Base-by-base conservation (phyloP, 805 yeast genomes). In the Hanseniaspora thailandica region DNA sequence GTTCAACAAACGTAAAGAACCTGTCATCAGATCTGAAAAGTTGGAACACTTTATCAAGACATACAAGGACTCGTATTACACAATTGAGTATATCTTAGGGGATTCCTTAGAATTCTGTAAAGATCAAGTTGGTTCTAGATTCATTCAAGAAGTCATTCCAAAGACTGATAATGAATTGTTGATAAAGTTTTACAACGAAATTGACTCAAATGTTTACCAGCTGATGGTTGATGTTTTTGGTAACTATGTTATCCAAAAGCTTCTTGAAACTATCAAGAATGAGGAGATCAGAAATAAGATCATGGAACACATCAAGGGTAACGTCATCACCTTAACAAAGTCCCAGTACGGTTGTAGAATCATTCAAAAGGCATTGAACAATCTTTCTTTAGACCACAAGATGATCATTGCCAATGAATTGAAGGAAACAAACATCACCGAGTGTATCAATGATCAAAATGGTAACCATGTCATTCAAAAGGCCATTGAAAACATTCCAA, bases 281-380 rank as follows among this genome's bases (percentile, higher is more conserved):
- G 73, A 77, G 31, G 74, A 82, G 12, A 71, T 93, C 57, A 77
- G 86, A 50, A 81, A 76, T 38, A 72, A 75, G 52, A 83, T 88
- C 88, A 62, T 64, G 45, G 62, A 63, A 33, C 52, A 48, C 34
- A 31, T 48, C 12, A 72, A 73, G 54, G 87, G 89, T 7, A 82
- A 82, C 48, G 79, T 93, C 62, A 76, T 84, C 57, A 76, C 75
- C 20, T 71, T 93, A 54, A 84, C 96, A 0, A 69, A 88, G 62
- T 97, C 93, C 63, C 90, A 90, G 96, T 93, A 93, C 66, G 97
- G 97, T 2, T 93, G 99, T 66, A 76, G 99, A 59, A 98, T 93
- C 46, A 94, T 93, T 34, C 99, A 93, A 69, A 77, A 87, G 62
- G 97, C 97, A 1, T 72, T 93, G 52, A 96, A 86, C 65, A 80